Evolutionary conservation across 768 basidiomycete genomes (phyloP).

Genomic region (Amanita jacksonii): DNA sequence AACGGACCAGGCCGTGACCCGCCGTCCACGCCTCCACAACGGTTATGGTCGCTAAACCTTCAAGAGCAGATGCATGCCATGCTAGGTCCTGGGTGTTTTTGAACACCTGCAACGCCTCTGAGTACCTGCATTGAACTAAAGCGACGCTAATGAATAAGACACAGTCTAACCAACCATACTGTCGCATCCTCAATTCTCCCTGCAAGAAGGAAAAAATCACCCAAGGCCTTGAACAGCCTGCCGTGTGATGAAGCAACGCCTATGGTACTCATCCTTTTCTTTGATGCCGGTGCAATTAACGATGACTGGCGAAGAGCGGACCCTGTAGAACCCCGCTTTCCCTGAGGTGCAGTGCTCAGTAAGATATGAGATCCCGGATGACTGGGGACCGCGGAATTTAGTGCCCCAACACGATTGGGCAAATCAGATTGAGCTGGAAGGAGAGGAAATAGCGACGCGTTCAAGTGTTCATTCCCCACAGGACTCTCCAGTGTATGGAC

Average conservation of each 20-base stretch:
- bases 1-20: slow-evolving; percentile 60
- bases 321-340: slow-evolving; percentile 46
- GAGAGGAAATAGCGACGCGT: slow-evolving; percentile 53
- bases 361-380: slow-evolving; percentile 22
- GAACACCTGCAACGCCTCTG: slow-evolving; percentile 74
- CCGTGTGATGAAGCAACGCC: slow-evolving; percentile 74
- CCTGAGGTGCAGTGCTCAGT: slow-evolving; percentile 27
- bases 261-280: slow-evolving; percentile 55
- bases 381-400: slow-evolving; percentile 24
- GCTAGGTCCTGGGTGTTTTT: slow-evolving; percentile 65
- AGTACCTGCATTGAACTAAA: slow-evolving; percentile 48
- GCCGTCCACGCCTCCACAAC: slow-evolving; percentile 81
- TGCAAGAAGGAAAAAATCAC: slow-evolving; percentile 79
- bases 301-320: slow-evolving; percentile 44
- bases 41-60: slow-evolving; percentile 73
- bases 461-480: slow-evolving; percentile 78
- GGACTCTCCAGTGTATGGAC: slow-evolving; percentile 74
- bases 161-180: slow-evolving; percentile 49
- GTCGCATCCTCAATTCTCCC: slow-evolving; percentile 80
- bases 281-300: slow-evolving; percentile 34
- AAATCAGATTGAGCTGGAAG: slow-evolving; percentile 51
- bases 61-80: slow-evolving; percentile 86
- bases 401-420: slow-evolving; percentile 13
- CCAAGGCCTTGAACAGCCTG: slow-evolving; percentile 79
- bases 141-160: slow-evolving; percentile 2